These are phyloP conservation scores for Tricladium varicosporioides DNA, from an alignment of 2,329 filamentous ascomycete genomes.

Conservation along the genomic window DNA sequence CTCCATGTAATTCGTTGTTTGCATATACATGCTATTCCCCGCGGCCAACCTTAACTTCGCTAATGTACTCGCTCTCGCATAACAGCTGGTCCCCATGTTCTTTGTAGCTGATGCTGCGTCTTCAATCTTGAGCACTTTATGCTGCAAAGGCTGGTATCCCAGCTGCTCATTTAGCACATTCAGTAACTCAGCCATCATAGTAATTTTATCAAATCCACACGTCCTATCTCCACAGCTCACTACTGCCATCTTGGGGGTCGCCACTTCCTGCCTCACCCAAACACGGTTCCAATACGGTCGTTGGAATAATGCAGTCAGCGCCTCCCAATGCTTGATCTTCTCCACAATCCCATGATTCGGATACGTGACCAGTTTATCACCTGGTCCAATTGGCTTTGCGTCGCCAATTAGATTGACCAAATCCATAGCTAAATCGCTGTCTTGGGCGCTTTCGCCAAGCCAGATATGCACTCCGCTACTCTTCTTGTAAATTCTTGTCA, in stretches of 20 bases:
- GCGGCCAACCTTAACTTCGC: not conserved
- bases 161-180: not conserved
- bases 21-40: not conserved
- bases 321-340: not conserved
- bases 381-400: not conserved
- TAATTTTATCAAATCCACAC: not conserved
- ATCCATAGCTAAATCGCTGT: not conserved
- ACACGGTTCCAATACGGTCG: not conserved
- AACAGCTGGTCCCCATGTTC: not conserved
- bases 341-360: not conserved
- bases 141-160: not conserved
- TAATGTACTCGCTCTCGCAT: not conserved
- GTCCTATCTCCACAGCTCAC: not conserved
- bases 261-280: constrained; percentile 1
- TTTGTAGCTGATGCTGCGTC: not conserved
- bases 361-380: not conserved
- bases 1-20: not conserved
- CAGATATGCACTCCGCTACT: constrained; percentile 33
- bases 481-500: constrained; percentile 24
- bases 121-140: not conserved
- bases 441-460: constrained; percentile 23
- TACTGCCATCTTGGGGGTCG: not conserved
- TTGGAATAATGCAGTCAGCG: not conserved
- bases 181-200: not conserved
- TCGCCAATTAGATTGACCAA: not conserved